Evolutionary conservation across 495 filamentous ascomycete species (phyloP).

Genomic region (Penicillium herquei): DNA sequence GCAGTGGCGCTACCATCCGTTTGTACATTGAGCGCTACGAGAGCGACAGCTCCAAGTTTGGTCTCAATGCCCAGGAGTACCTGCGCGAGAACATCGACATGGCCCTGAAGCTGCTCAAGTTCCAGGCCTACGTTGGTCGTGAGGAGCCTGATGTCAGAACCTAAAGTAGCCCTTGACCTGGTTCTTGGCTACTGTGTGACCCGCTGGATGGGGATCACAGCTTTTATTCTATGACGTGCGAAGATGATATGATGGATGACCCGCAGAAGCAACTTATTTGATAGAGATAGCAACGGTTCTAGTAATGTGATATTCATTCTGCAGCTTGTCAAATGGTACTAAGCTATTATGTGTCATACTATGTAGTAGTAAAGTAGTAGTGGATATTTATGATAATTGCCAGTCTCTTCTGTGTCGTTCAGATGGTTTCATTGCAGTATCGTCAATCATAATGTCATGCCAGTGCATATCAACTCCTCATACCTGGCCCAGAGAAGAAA

Average conservation of each 20-base stretch:
- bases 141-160: conserved; percentile 95
- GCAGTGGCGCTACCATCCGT: conserved; percentile 91
- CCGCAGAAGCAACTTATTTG: conserved; percentile 12
- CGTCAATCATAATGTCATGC: too few species aligned
- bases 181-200: conserved; percentile 12
- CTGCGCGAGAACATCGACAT: conserved; percentile 83
- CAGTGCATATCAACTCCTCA: too few species aligned
- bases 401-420: too few species aligned
- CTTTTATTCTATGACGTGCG: conserved; percentile 12
- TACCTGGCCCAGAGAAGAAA: not conserved
- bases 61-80: conserved; percentile 85
- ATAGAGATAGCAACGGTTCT: conserved; percentile 11
- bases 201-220: conserved; percentile 32
- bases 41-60: conserved; percentile 70
- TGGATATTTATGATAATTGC: too few species aligned
- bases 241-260: conserved; percentile 17
- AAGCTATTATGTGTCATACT: not conserved
- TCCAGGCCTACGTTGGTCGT: conserved; percentile 86
- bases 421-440: too few species aligned
- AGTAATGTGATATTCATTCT: conserved; percentile 14
- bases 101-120: conserved; percentile 77
- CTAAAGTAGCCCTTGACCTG: conserved; percentile 39
- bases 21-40: conserved; percentile 95
- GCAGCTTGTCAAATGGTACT: not conserved
- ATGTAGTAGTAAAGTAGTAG: too few species aligned